These are phyloP conservation scores for Colletotrichum orchidophilum DNA, from an alignment of 2,329 filamentous ascomycete species.

Conservation along the genomic window DNA sequence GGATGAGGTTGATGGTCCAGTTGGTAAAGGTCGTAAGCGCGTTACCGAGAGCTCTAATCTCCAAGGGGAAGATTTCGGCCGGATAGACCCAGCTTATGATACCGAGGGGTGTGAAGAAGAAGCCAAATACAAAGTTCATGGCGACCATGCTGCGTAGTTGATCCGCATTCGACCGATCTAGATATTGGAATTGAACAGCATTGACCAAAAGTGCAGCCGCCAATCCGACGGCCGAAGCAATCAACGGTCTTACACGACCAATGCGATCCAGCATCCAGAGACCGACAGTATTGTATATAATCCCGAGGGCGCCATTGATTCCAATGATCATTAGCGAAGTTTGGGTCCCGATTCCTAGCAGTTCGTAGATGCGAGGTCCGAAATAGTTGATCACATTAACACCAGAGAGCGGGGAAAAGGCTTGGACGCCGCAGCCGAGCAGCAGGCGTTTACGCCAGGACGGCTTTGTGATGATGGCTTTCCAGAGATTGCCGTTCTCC, in stretches of 20 bases:
- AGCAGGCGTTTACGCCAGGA: constrained; percentile 57
- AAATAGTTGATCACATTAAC: constrained; percentile 53
- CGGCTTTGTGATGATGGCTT: constrained; percentile 51
- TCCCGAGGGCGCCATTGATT: constrained; percentile 58
- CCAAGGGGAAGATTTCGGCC: constrained; percentile 51
- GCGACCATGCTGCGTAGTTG: constrained; percentile 42
- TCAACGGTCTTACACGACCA: constrained; percentile 58
- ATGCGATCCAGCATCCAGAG: constrained; percentile 56
- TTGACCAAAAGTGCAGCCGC: constrained; percentile 41
- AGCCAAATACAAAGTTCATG: constrained; percentile 47
- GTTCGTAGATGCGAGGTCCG: constrained; percentile 50
- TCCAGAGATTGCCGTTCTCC: constrained; percentile 47
- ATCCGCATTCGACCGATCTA: constrained; percentile 37
- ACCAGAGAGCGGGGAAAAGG: constrained; percentile 52
- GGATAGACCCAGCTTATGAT: constrained; percentile 54
- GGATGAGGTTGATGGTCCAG: constrained; percentile 50
- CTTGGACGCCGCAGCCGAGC: constrained; percentile 58
- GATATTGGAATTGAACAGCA: constrained; percentile 40
- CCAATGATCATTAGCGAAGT: constrained; percentile 61
- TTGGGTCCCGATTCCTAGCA: constrained; percentile 53
- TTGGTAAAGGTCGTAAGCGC: constrained; percentile 43
- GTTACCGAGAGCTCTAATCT: constrained; percentile 42
- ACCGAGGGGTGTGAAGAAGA: constrained; percentile 46
- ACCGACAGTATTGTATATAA: constrained; percentile 57
- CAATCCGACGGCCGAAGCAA: constrained; percentile 47